phyloP scores from a whole-genome alignment of 306 rosid species.

The Abrus pulchellus region DNA sequence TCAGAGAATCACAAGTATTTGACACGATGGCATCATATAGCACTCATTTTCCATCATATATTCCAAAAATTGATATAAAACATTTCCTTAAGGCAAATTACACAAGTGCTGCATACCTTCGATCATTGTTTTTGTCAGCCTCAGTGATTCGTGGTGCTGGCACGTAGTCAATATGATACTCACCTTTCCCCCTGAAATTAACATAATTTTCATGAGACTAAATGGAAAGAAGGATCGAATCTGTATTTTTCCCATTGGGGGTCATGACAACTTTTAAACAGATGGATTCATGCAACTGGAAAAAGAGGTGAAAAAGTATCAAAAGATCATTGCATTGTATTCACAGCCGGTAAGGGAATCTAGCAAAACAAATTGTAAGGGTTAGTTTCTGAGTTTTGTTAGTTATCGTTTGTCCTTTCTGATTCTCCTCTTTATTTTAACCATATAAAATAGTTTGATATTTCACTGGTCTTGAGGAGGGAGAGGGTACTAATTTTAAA shows the following conservation, averaged over 20 bases:
- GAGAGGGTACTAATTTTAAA: too few relatives aligned
- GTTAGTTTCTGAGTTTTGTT: not conserved
- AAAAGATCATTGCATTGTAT: slow-evolving; percentile 19
- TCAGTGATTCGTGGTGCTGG: slow-evolving; percentile 95
- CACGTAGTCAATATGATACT: slow-evolving; percentile 86
- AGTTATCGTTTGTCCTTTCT: too few relatives aligned
- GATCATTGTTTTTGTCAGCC: slow-evolving; percentile 89
- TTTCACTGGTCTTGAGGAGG: not conserved
- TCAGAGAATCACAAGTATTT: slow-evolving; percentile 4
- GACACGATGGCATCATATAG: slow-evolving; percentile 12
- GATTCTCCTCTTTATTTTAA: not conserved
- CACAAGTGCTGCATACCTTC: slow-evolving; percentile 61
- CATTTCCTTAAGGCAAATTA: slow-evolving; percentile 28
- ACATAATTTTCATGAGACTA: slow-evolving; percentile 30
- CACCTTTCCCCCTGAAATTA: slow-evolving; percentile 75
- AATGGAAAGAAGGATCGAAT: slow-evolving; percentile 10
- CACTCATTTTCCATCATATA: slow-evolving; percentile 28
- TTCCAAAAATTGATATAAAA: slow-evolving; percentile 24
- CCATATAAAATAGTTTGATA: not conserved
- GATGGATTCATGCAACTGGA: slow-evolving; percentile 16
- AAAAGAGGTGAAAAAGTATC: not conserved
- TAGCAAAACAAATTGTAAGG: not conserved
- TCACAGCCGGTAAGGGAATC: not conserved
- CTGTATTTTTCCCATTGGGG: not conserved
- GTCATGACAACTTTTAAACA: slow-evolving; percentile 12